Conservation (phyloP, 2,329 filamentous ascomycete genomes). For the Penicillium sp. region DNA sequence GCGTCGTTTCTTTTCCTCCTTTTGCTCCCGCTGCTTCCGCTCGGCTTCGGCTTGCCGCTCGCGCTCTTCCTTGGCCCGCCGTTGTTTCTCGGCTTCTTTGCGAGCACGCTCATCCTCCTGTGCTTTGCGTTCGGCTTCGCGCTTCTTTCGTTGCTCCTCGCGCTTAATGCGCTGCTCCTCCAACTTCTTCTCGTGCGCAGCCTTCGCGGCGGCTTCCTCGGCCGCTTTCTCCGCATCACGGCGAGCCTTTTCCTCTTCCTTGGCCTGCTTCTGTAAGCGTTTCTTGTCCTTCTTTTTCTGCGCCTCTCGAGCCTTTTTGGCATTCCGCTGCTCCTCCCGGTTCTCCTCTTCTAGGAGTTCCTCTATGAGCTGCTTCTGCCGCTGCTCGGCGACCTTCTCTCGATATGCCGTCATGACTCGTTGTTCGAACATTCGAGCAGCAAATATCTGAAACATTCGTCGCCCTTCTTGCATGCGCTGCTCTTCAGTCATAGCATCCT, state of each 20-base stretch:
- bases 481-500: slow-evolving; percentile 97
- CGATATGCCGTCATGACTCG: slow-evolving; percentile 95
- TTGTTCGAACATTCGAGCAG: slow-evolving; percentile 98
- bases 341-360: slow-evolving; percentile 86
- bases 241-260: slow-evolving; percentile 88
- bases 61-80: slow-evolving; percentile 79
- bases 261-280: slow-evolving; percentile 81
- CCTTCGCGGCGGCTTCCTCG: slow-evolving; percentile 78
- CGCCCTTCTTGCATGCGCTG: slow-evolving; percentile 98
- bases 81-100: slow-evolving; percentile 84
- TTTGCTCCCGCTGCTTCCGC: slow-evolving; percentile 79
- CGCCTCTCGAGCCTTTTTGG: slow-evolving; percentile 91
- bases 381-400: slow-evolving; percentile 93
- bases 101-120: slow-evolving; percentile 85
- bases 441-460: slow-evolving; percentile 99
- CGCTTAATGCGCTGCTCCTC: slow-evolving; percentile 82
- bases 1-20: slow-evolving; percentile 80
- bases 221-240: slow-evolving; percentile 88
- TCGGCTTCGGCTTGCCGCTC: slow-evolving; percentile 86
- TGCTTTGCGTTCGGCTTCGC: slow-evolving; percentile 85
- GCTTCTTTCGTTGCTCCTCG: slow-evolving; percentile 90
- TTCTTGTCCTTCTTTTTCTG: slow-evolving; percentile 96
- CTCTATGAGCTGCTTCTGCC: slow-evolving; percentile 86
- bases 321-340: slow-evolving; percentile 77
- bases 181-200: slow-evolving; percentile 75